Evolutionary conservation across 345 rosid species (phyloP).

Genomic region (Hibiscus tridactylites): DNA sequence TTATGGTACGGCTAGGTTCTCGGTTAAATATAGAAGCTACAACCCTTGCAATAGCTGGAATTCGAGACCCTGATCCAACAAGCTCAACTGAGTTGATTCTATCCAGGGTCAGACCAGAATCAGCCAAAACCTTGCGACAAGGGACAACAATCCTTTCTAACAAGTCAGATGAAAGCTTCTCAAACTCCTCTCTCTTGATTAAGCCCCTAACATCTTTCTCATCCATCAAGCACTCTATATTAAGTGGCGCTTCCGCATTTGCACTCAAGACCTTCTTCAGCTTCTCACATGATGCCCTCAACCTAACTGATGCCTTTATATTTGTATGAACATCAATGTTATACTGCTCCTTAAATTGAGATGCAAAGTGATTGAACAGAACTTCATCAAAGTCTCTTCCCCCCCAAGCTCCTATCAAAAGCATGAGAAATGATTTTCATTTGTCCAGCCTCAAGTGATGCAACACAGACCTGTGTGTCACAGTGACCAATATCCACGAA

Average conservation of each 20-base stretch:
- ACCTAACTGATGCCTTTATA: constrained; percentile 45
- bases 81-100: constrained; percentile 55
- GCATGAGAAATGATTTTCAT: constrained; percentile 55
- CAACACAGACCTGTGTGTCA: constrained; percentile 49
- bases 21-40: constrained; percentile 36
- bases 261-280: constrained; percentile 67
- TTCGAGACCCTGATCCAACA: constrained; percentile 64
- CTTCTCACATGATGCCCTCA: constrained; percentile 58
- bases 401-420: constrained; percentile 41
- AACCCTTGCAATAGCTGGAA: constrained; percentile 48
- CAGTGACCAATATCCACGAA: constrained; percentile 63
- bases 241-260: constrained; percentile 53
- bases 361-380: constrained; percentile 40
- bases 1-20: constrained; percentile 57
- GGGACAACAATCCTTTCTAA: constrained; percentile 45
- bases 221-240: constrained; percentile 62
- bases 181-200: constrained; percentile 59
- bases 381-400: constrained; percentile 63
- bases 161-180: constrained; percentile 35
- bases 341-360: constrained; percentile 48
- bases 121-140: constrained; percentile 46
- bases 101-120: constrained; percentile 44
- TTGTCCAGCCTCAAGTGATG: constrained; percentile 38
- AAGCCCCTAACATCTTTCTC: constrained; percentile 62
- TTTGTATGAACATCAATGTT: constrained; percentile 50